Percentiles rank a stretch among this genome's conserved stretches.
Evolutionary conservation across 257 asterid species (phyloP).

Genomic region (Handroanthus guayacan): DNA sequence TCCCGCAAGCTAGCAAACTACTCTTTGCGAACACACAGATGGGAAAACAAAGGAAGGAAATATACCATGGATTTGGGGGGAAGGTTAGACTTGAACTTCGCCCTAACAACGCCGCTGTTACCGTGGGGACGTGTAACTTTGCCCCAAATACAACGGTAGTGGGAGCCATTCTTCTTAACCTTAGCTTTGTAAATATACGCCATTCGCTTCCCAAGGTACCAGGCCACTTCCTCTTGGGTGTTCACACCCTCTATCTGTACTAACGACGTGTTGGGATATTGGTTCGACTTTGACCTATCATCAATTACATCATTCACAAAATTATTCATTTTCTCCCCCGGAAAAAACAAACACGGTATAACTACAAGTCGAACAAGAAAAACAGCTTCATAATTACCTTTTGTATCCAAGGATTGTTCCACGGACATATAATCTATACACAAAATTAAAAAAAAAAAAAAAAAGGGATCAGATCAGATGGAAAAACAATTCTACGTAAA

Average conservation of each 20-base stretch:
- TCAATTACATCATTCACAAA: constrained; percentile 13
- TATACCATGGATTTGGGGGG: constrained; percentile 69
- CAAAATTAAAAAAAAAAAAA: neutral
- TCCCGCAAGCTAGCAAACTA: neutral
- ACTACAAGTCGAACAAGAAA: neutral
- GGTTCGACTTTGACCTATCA: constrained; percentile 70
- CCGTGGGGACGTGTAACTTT: constrained; percentile 73
- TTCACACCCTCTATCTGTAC: constrained; percentile 78
- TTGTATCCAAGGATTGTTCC: constrained; percentile 77
- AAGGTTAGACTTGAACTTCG: constrained; percentile 73
- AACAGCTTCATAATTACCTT: constrained; percentile 39
- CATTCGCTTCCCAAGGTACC: constrained; percentile 72
- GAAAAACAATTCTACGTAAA: neutral
- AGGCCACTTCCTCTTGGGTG: constrained; percentile 73
- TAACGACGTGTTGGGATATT: constrained; percentile 72
- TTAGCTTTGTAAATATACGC: constrained; percentile 78
- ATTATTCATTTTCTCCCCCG: neutral
- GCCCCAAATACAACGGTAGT: constrained; percentile 77
- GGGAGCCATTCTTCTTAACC: constrained; percentile 63
- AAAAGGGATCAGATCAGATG: too few relatives aligned
- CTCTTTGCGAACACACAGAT: neutral
- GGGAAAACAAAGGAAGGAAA: neutral
- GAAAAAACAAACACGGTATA: neutral
- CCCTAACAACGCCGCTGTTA: constrained; percentile 76
- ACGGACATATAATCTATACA: constrained; percentile 57